phyloP scores from a whole-genome alignment of 441 rosid genomes.

The Eruca vesicaria region DNA sequence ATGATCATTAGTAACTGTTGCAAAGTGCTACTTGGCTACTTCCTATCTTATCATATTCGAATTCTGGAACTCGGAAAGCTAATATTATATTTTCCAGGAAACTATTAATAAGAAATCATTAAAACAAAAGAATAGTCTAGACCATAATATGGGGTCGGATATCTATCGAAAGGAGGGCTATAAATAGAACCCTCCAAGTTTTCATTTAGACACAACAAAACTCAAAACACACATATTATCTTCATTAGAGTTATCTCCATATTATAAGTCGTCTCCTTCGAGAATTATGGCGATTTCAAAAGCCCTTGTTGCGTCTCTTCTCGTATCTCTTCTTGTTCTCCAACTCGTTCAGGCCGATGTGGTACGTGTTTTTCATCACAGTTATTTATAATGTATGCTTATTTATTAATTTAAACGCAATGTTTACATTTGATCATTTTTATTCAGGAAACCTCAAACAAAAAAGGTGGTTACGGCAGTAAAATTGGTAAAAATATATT shows the following conservation, averaged over 20 bases:
- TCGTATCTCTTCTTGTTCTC: constrained; percentile 55
- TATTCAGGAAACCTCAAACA: constrained; percentile 23
- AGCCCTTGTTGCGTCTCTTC: constrained; percentile 47
- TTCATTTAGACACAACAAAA: constrained; percentile 26
- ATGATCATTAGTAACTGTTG: background rate
- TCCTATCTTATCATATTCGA: background rate
- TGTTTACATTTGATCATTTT: background rate
- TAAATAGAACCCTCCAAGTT: constrained; percentile 27
- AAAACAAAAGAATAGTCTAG: constrained; percentile 24
- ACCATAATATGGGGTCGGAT: constrained; percentile 21
- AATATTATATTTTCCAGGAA: constrained; percentile 7
- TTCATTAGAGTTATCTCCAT: background rate
- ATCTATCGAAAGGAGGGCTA: constrained; percentile 17
- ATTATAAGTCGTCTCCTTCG: background rate
- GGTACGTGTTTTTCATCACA: constrained; percentile 22
- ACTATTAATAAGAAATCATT: background rate
- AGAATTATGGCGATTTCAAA: constrained; percentile 50
- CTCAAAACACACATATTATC: background rate
- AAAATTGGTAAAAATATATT: constrained; percentile 17
- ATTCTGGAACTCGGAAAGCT: background rate
- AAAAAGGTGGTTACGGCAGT: background rate
- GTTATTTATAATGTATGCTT: background rate
- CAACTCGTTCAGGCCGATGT: constrained; percentile 48
- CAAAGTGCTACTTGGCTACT: constrained; percentile 2
- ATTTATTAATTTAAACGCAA: background rate